Evolutionary conservation across 2,329 filamentous ascomycete genomes (phyloP), one percentile per base, ranked within the genome.

Genomic region (Rosellinia necatrix): DNA sequence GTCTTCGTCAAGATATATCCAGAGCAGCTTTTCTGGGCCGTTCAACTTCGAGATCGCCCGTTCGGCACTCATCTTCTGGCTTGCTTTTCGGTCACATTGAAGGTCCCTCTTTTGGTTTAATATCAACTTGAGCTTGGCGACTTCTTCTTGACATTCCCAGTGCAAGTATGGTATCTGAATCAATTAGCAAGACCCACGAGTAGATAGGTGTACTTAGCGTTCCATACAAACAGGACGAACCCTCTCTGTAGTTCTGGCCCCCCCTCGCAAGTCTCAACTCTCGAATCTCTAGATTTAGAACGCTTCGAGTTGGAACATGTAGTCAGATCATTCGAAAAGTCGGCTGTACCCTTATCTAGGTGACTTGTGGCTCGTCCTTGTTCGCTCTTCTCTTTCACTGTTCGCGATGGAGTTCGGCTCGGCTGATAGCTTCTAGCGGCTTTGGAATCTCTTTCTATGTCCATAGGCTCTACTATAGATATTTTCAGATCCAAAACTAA

Each of bases 141-240:
- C 21, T 38, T 38, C 32, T 2, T 19, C 5, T 21, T 48, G 6
- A 5, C 4, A 7, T 19, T 48, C 44, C 32, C 32, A 48, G 19
- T 48, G 44, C n/a, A 48, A 37, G 32, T 48, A 48, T 29, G 32
- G 22, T 24, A 48, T 38, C 44, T 48, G 19, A 3, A 17, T 25
- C 3, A 35, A 47, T 47, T 35, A 47, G 43, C n/a, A 42, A 15
- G 15, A n/a, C n/a, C 8, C 3, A 6, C 13, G 10, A 25, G 38
- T 42, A 15, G 13, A 41, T 17, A 6, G 6, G 38, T 13, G 12
- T 4, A 7, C n/a, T 21, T 10, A 21, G 17, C 8, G 12, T 25
- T 7, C 15, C 43, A 8, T 47, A 47, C 43, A 9, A 35, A 47
- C 29, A 47, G 17, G 13, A 47, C 43, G 8, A 35, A 15, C 2